Evolutionary conservation across 139 green algal genomes (phyloP).

Genomic region (Diplosphaera chodatii): DNA sequence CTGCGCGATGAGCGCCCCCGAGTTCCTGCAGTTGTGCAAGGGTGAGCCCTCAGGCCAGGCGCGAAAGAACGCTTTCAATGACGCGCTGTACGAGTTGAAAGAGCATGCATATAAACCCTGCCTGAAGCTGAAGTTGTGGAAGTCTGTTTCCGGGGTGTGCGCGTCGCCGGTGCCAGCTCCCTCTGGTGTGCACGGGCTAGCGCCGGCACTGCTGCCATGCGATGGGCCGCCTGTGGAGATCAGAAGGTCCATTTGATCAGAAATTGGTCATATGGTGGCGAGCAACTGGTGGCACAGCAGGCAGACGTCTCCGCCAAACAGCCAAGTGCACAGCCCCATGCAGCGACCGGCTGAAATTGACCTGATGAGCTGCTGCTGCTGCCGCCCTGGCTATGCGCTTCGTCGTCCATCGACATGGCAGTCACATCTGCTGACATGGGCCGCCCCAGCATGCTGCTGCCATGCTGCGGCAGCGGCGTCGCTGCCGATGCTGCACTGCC

Average conservation of each 20-base stretch:
- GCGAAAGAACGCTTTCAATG: background rate
- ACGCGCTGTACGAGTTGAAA: background rate
- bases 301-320: no score
- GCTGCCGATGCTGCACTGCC: no score
- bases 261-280: no score
- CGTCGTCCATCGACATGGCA: background rate
- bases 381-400: no score
- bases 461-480: background rate
- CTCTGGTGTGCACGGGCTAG: background rate
- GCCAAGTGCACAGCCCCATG: background rate
- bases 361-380: background rate
- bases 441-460: background rate
- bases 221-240: no score
- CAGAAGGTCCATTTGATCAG: no score
- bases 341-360: background rate
- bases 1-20: conserved; percentile 13
- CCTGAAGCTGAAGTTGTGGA: conserved; percentile 2
- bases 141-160: background rate
- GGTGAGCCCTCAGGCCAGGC: background rate
- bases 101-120: no score
- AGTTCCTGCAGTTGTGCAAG: conserved; percentile 16
- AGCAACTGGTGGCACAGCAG: no score
- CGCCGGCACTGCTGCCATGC: background rate
- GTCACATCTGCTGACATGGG: background rate
- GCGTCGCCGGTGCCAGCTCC: conserved; percentile 9